Evolutionary conservation across 768 basidiomycete genomes (phyloP).

Genomic region (Suillus spraguei): DNA sequence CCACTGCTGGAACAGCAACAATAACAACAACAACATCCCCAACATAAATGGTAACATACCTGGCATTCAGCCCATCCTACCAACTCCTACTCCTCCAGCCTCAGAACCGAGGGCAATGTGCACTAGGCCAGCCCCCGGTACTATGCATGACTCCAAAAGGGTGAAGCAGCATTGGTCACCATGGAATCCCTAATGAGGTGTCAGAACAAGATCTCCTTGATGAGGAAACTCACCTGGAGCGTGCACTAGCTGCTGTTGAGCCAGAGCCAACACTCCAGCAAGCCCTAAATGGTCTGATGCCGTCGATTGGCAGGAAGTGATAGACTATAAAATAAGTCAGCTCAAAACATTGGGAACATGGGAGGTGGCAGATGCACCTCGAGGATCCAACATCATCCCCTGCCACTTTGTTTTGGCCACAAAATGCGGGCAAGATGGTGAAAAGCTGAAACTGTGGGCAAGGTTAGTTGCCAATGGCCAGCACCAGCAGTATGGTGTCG

Average conservation of each 20-base stretch:
- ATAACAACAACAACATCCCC: too few species aligned
- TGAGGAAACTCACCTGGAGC: not conserved
- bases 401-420: constrained; percentile 11
- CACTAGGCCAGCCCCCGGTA: too few species aligned
- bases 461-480: constrained; percentile 2
- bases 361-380: constrained; percentile 27
- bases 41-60: too few species aligned
- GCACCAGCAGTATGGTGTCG: not conserved
- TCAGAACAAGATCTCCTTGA: not conserved
- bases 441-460: not conserved
- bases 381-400: constrained; percentile 29
- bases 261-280: constrained; percentile 4
- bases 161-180: not conserved
- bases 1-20: not conserved
- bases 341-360: constrained; percentile 28
- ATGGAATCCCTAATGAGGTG: not conserved
- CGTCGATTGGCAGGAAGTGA: constrained; percentile 4
- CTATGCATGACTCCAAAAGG: not conserved
- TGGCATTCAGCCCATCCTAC: not conserved
- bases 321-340: constrained; percentile 17
- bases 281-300: constrained; percentile 5
- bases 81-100: too few species aligned
- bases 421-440: not conserved
- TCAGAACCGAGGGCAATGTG: too few species aligned
- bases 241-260: not conserved